Conservation (phyloP, 768 basidiomycete species). For the Boletus sp. region DNA sequence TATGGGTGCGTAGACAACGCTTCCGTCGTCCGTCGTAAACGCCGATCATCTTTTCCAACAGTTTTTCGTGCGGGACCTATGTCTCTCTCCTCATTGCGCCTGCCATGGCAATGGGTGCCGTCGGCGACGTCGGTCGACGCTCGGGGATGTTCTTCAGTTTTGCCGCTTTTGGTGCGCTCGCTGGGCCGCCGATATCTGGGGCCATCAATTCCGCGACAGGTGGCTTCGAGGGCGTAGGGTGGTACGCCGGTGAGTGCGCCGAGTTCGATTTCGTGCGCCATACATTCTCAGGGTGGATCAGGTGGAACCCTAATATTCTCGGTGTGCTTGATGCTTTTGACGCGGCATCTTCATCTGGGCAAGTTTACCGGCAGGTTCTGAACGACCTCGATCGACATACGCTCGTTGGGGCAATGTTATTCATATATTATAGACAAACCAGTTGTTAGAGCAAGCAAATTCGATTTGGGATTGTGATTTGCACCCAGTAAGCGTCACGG, state of each 20-base stretch:
- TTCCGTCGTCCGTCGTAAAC: accelerated
- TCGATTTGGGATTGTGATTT: too few species aligned
- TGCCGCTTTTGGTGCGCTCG: slow-evolving; percentile 60
- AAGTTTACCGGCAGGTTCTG: slow-evolving; percentile 43
- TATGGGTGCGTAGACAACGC: slow-evolving; percentile 53
- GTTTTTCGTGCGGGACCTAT: slow-evolving; percentile 62
- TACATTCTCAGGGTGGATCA: not conserved
- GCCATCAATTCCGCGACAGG: slow-evolving; percentile 56
- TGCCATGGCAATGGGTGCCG: slow-evolving; percentile 58
- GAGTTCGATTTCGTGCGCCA: not conserved
- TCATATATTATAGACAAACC: too few species aligned
- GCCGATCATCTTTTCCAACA: slow-evolving; percentile 20
- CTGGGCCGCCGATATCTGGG: slow-evolving; percentile 74
- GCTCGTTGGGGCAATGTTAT: too few species aligned
- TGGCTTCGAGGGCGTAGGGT: slow-evolving; percentile 38
- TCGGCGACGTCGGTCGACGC: slow-evolving; percentile 61
- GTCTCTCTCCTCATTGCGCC: slow-evolving; percentile 57
- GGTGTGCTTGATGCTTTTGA: slow-evolving; percentile 39
- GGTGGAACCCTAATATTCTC: slow-evolving; percentile 43
- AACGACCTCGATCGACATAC: not conserved
- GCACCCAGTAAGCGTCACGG: too few species aligned
- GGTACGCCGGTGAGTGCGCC: slow-evolving; percentile 40
- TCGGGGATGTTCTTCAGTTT: slow-evolving; percentile 65
- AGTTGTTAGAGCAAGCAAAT: too few species aligned
- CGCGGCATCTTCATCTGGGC: slow-evolving; percentile 41